Base-by-base conservation (phyloP, 2,329 filamentous ascomycete genomes). In the Venturia asperata region DNA sequence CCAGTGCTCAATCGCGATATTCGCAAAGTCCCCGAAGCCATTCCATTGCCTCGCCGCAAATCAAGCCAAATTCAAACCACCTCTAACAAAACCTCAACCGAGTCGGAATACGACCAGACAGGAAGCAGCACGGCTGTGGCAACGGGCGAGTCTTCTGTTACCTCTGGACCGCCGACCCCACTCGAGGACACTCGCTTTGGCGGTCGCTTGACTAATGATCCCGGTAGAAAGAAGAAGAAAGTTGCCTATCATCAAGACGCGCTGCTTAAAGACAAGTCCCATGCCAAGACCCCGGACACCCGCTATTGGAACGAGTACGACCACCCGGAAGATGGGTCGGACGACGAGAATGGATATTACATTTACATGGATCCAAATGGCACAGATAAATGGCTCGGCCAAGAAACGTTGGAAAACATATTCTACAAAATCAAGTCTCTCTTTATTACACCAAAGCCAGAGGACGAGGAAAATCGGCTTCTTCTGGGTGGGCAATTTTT, bases 271-370 rank as follows among this genome's bases (percentile, higher is more conserved):
- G 39, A 34, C 11, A 4, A 19, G 15, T 24, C 42, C 13, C 5
- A 24, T 11, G 42, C n/a, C 7, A 47, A 62, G 42, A 39, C 24
- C 21, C 24, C 62, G 15, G 34, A 65, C 9, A 37, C 30, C 63
- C 67, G 72, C 27, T 94, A 93, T 72, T 95, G 91, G 90, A 93
- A 90, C 74, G 91, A 95, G 74, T 94, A 93, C 74, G 91, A 95
- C 69, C 78, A 92, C 72, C 89, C 89, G 10, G 91, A 90, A 72
- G 89, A 92, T 64, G 74, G 69, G 13, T 77, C 77, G 13, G 85
- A 82, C 2, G 77, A 81, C 17, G 81, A 85, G 24, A 69, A 71
- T 55, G 83, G 82, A 39, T 94, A 91, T 74, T 82, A 85, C 56
- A 87, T 94, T 69, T 91, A 90, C 70, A 79, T 93, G 66, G 83